phyloP scores from a whole-genome alignment of 176 grass and related monocot species.

The Poa pratensis region DNA sequence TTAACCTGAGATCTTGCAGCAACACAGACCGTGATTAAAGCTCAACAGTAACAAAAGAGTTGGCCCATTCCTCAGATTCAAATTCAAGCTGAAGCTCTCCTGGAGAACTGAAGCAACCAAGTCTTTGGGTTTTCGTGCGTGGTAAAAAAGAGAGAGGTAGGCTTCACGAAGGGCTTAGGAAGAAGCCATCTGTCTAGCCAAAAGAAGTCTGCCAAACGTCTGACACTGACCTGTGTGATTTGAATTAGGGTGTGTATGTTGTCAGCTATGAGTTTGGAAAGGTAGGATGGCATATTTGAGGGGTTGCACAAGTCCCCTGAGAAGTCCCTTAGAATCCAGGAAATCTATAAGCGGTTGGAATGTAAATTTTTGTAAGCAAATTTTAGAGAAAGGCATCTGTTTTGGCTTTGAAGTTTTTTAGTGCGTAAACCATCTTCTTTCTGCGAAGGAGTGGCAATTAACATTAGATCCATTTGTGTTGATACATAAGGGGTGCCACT shows the following conservation, averaged over 20 bases:
- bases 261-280: slow-evolving; percentile 1
- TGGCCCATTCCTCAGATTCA: background rate
- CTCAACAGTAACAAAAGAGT: background rate
- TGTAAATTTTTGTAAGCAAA: background rate
- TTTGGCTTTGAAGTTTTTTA: background rate
- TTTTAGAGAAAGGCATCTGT: background rate
- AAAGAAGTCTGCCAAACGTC: background rate
- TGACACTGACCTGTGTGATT: background rate
- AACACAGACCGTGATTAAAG: background rate
- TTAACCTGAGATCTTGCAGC: background rate
- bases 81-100: background rate
- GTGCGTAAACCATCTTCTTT: background rate
- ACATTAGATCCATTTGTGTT: background rate
- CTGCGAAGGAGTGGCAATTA: background rate
- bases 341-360: background rate
- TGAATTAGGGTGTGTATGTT: background rate
- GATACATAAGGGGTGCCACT: background rate
- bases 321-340: background rate
- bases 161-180: background rate
- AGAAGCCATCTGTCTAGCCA: background rate
- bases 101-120: background rate
- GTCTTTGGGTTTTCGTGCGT: background rate
- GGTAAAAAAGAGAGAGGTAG: background rate
- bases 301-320: background rate
- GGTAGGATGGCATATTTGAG: background rate